Conservation (phyloP, 148 eudicot species). For the Vaccinium macrocarpon region DNA sequence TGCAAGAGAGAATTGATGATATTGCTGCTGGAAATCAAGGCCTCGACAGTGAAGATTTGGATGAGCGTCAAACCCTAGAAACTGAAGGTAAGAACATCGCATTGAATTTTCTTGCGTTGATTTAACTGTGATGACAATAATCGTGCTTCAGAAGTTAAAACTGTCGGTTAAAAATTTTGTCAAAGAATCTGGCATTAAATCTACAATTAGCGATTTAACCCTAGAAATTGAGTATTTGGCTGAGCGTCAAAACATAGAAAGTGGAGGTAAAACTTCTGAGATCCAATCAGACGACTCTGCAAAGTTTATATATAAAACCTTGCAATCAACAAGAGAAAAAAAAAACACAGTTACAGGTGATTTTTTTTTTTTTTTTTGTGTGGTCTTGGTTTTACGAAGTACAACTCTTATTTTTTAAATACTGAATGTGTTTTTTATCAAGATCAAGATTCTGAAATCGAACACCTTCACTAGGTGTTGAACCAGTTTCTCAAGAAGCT, state of each 20-base stretch:
- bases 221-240: background rate
- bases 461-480: background rate
- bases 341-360: too few species aligned
- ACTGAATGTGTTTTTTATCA: too few species aligned
- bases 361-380: too few species aligned
- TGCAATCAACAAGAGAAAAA: too few species aligned
- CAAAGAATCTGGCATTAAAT: too few species aligned
- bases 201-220: too few species aligned
- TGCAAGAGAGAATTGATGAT: conserved; percentile 60
- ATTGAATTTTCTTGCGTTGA: background rate
- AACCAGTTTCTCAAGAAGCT: background rate
- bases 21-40: conserved; percentile 20
- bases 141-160: background rate
- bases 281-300: too few species aligned
- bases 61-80: conserved; percentile 3
- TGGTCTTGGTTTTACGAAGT: too few species aligned
- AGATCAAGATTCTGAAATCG: too few species aligned
- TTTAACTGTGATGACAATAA: background rate
- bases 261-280: background rate
- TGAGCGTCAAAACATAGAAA: background rate
- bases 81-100: conserved; percentile 3
- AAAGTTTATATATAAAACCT: too few species aligned
- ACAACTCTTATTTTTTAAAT: too few species aligned
- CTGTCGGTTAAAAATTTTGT: background rate
- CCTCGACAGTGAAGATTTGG: conserved; percentile 2